Evolutionary conservation across 805 yeast genomes (phyloP).

Genomic region (Gaillardinia entomophila): DNA sequence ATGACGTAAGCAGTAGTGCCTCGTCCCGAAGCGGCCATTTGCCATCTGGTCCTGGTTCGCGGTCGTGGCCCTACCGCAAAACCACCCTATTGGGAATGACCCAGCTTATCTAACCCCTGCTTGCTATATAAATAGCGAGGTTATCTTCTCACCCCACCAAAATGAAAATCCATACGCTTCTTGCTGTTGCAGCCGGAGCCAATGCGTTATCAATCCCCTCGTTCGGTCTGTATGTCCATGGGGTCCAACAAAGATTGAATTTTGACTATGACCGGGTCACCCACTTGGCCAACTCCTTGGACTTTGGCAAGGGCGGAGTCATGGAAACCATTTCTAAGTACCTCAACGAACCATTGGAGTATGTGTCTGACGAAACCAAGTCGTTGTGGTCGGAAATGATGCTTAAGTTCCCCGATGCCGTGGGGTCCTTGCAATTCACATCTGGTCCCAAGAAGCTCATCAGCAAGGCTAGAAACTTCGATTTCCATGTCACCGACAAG

Average conservation of each 20-base stretch:
- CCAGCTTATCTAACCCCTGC: background rate
- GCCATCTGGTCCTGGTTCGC: too few species aligned
- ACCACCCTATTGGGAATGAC: background rate
- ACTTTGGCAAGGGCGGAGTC: constrained; percentile 17
- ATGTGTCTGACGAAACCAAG: constrained; percentile 45
- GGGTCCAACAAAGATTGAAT: background rate
- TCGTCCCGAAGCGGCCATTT: background rate
- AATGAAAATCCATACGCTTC: too few species aligned
- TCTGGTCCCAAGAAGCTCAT: constrained; percentile 43
- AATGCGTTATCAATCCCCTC: background rate
- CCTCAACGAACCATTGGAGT: constrained; percentile 45
- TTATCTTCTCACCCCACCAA: background rate
- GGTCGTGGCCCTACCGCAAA: too few species aligned
- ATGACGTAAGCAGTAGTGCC: background rate
- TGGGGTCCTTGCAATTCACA: constrained; percentile 43
- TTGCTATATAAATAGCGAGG: background rate
- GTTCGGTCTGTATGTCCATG: background rate
- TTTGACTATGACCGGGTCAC: constrained; percentile 1
- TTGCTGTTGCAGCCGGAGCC: background rate
- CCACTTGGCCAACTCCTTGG: constrained; percentile 3
- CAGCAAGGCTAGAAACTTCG: constrained; percentile 13
- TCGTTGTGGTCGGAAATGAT: constrained; percentile 61
- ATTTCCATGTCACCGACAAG: constrained; percentile 33
- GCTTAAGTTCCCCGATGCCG: constrained; percentile 50
- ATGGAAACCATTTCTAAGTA: constrained; percentile 46